phyloP scores from a whole-genome alignment of 352 stramenopile species.

The Phytopythium boreale region DNA sequence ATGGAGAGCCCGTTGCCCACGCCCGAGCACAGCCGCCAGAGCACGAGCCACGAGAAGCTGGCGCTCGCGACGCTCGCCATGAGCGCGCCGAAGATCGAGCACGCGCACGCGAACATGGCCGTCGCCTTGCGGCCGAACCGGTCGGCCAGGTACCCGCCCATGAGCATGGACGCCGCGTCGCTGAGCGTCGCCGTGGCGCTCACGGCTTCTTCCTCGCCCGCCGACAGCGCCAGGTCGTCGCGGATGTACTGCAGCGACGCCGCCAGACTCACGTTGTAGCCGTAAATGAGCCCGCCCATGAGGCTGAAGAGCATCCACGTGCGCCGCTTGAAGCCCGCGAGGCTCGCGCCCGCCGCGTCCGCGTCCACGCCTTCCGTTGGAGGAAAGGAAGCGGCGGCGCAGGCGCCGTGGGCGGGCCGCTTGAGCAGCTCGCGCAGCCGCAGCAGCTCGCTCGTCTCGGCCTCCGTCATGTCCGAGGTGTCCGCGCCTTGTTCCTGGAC shows the following conservation, averaged over 20 bases:
- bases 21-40: constrained; percentile 69
- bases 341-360: constrained; percentile 10
- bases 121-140: constrained; percentile 66
- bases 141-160: constrained; percentile 70
- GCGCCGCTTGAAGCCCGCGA: constrained; percentile 32
- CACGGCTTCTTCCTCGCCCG: constrained; percentile 66
- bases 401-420: constrained; percentile 6
- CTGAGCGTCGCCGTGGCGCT: constrained; percentile 79
- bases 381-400: not conserved
- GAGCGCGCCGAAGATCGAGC: constrained; percentile 66
- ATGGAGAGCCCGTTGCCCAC: constrained; percentile 85
- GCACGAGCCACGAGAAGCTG: constrained; percentile 57
- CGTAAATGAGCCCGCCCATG: constrained; percentile 83
- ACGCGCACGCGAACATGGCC: constrained; percentile 68
- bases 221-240: constrained; percentile 62
- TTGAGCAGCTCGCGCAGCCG: constrained; percentile 37
- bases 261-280: constrained; percentile 85
- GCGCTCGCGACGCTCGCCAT: constrained; percentile 47
- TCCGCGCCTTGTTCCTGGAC: not conserved
- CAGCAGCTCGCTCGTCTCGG: constrained; percentile 65
- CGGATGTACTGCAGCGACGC: constrained; percentile 81
- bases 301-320: constrained; percentile 81
- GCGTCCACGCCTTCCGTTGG: constrained; percentile 1
- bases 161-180: constrained; percentile 76
- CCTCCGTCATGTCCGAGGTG: constrained; percentile 15